phyloP scores from a whole-genome alignment of 2,329 filamentous ascomycete genomes.

The Pestalotiopsis sp. region DNA sequence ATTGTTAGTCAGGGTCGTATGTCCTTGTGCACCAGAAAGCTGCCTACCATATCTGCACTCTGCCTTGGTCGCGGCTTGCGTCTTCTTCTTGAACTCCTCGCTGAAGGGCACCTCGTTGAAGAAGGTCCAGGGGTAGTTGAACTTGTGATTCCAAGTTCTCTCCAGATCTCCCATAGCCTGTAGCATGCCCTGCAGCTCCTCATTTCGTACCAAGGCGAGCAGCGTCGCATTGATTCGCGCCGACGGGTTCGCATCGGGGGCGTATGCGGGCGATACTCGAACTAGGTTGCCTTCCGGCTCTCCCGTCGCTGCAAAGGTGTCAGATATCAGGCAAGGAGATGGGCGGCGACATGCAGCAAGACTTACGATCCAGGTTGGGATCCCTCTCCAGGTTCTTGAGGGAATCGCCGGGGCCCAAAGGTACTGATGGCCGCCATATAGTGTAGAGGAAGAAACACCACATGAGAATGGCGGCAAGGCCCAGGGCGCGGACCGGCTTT shows the following conservation, averaged over 20 bases:
- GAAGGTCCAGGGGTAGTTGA: constrained; percentile 99
- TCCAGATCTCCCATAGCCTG: constrained; percentile 90
- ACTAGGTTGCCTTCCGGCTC: constrained; percentile 80
- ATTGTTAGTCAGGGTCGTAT: constrained; percentile 9
- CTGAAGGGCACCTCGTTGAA: constrained; percentile 96
- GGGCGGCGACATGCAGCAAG: neutral
- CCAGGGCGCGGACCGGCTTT: constrained; percentile 80
- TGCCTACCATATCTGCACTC: constrained; percentile 77
- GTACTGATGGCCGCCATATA: constrained; percentile 60
- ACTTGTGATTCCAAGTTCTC: constrained; percentile 95
- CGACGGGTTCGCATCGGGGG: constrained; percentile 71
- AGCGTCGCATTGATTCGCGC: constrained; percentile 92
- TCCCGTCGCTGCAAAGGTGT: constrained; percentile 65
- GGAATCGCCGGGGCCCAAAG: constrained; percentile 38
- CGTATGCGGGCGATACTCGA: constrained; percentile 76
- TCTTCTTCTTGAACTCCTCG: constrained; percentile 87
- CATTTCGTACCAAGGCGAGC: constrained; percentile 88
- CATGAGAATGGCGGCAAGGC: constrained; percentile 68
- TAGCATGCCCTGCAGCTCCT: constrained; percentile 82
- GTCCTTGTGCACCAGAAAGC: neutral
- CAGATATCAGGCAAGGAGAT: constrained; percentile 5
- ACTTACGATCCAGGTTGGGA: constrained; percentile 83
- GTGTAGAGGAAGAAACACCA: constrained; percentile 81
- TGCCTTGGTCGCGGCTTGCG: constrained; percentile 81
- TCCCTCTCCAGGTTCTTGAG: constrained; percentile 62